phyloP scores from a whole-genome alignment of 805 yeast genomes.

The Kluyveromyces dobzhanskii region DNA sequence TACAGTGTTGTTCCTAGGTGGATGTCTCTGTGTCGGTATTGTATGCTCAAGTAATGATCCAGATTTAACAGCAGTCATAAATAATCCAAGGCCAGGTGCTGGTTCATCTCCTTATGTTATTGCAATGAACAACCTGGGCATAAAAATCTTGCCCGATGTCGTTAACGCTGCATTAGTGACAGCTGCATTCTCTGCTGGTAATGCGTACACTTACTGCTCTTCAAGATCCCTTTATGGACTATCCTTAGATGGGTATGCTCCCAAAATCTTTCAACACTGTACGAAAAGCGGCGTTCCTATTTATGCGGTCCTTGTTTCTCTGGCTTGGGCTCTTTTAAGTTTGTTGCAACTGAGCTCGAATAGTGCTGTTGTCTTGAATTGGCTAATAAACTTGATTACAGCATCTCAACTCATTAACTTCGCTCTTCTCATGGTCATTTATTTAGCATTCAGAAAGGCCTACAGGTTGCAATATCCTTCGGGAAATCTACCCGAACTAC shows the following conservation, averaged over 20 bases:
- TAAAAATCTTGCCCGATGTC: constrained; percentile 61
- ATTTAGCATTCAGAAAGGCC: constrained; percentile 54
- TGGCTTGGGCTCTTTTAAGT: constrained; percentile 56
- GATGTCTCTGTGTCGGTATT: constrained; percentile 72
- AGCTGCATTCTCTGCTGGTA: constrained; percentile 78
- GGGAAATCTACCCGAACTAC: constrained; percentile 33
- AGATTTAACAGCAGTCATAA: constrained; percentile 46
- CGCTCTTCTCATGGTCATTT: constrained; percentile 48
- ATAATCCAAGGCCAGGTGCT: constrained; percentile 62
- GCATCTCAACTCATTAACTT: constrained; percentile 60
- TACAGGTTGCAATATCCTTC: constrained; percentile 43
- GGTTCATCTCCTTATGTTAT: constrained; percentile 76
- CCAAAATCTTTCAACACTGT: constrained; percentile 53
- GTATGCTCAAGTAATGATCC: constrained; percentile 67
- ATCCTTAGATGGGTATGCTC: constrained; percentile 68
- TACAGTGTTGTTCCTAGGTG: constrained; percentile 59
- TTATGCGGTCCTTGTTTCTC: constrained; percentile 41
- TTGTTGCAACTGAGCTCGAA: constrained; percentile 53
- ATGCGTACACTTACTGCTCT: constrained; percentile 69
- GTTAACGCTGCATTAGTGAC: constrained; percentile 72
- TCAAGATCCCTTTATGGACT: constrained; percentile 61
- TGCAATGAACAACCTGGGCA: constrained; percentile 65
- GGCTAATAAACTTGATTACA: constrained; percentile 68
- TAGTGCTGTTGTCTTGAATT: constrained; percentile 56
- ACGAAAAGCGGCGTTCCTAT: constrained; percentile 65